Percentiles rank a stretch among this genome's conserved stretches.
Evolutionary conservation across 2,329 filamentous ascomycete species (phyloP).

Genomic region (Penicillium sp.): DNA sequence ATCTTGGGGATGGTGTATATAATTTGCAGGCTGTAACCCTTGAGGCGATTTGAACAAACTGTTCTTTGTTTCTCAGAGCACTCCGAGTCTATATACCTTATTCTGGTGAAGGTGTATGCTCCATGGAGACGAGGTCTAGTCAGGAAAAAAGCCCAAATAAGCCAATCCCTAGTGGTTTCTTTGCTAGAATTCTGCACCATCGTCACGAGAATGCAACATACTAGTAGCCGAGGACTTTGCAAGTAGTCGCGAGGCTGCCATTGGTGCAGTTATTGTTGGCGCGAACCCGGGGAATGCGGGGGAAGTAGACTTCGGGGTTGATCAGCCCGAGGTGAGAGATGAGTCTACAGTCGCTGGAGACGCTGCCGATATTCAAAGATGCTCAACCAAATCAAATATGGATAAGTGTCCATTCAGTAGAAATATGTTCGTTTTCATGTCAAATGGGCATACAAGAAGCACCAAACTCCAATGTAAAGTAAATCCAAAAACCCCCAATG

Average conservation of each 20-base stretch:
- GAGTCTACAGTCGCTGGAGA: too few species aligned
- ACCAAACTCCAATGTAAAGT: slow-evolving; percentile 4
- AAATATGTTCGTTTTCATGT: slow-evolving; percentile 4
- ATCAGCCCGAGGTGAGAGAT: slow-evolving; percentile 17
- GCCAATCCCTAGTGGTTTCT: too few species aligned
- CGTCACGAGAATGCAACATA: too few species aligned
- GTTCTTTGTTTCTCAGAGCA: neutral
- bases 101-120: neutral
- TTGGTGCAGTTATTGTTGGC: slow-evolving; percentile 35
- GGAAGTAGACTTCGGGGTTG: slow-evolving; percentile 18
- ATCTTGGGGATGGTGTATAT: neutral
- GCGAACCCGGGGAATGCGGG: slow-evolving; percentile 23
- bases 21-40: too few species aligned
- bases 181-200: too few species aligned
- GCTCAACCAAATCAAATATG: too few species aligned
- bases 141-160: too few species aligned
- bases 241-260: slow-evolving; percentile 14
- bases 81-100: slow-evolving; percentile 14
- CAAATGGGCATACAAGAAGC: neutral
- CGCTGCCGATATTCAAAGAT: too few species aligned
- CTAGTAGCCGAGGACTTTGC: too few species aligned
- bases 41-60: too few species aligned
- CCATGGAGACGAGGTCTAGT: too few species aligned
- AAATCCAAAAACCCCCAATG: slow-evolving; percentile 9
- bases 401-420: neutral